Percentiles rank a stretch among this genome's conserved stretches.
Evolutionary conservation across 495 filamentous ascomycete genomes (phyloP).

Genomic region (Hypoxylon trugodes): DNA sequence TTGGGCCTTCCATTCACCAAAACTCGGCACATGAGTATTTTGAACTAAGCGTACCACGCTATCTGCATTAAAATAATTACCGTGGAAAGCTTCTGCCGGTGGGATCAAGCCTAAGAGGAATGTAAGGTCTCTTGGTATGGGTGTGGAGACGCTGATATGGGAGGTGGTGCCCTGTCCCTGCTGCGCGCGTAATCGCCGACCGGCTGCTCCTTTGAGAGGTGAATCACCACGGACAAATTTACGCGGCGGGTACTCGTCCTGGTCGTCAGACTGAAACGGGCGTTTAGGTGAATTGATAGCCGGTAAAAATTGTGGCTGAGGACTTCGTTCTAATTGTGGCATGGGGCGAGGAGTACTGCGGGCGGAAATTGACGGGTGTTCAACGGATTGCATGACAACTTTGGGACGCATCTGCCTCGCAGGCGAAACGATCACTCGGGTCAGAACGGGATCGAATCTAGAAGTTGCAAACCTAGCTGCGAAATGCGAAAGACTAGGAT

Average conservation of each 20-base stretch:
- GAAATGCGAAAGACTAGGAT: conserved; percentile 79
- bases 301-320: conserved; percentile 59
- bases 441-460: conserved; percentile 69
- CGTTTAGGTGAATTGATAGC: conserved; percentile 80
- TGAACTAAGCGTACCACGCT: conserved; percentile 78
- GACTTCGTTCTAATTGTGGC: conserved; percentile 49
- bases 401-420: conserved; percentile 76
- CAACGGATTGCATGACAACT: conserved; percentile 58
- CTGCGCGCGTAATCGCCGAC: conserved; percentile 69
- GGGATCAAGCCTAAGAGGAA: conserved; percentile 87
- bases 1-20: conserved; percentile 53
- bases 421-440: conserved; percentile 84
- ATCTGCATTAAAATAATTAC: conserved; percentile 70
- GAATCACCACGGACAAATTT: conserved; percentile 85
- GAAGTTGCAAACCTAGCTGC: conserved; percentile 73
- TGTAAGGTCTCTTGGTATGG: conserved; percentile 79
- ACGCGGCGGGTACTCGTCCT: conserved; percentile 77
- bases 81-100: conserved; percentile 72
- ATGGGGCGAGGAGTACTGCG: conserved; percentile 61
- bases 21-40: conserved; percentile 69
- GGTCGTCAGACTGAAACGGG: conserved; percentile 72
- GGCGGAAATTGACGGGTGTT: conserved; percentile 54
- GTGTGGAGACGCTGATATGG: conserved; percentile 45
- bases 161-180: conserved; percentile 56
- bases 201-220: conserved; percentile 85